Conservation (phyloP, 352 stramenopile species). For the Stephanocyclus meneghinianus region DNA sequence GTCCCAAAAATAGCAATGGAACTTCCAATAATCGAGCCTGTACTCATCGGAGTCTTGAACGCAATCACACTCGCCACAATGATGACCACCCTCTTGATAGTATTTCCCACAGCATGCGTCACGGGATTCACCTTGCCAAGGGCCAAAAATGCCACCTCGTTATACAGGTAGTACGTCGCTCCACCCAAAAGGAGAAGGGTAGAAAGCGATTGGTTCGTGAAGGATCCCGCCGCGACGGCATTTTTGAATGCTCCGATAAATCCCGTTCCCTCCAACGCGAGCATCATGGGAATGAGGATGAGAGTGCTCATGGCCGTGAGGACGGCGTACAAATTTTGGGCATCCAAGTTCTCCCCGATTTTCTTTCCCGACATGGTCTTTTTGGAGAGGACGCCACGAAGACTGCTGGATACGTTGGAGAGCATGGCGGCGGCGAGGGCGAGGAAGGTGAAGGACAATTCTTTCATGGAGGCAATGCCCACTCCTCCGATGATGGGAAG, state of each 20-base stretch:
- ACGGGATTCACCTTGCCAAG: slow-evolving; percentile 85
- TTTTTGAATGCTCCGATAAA: slow-evolving; percentile 77
- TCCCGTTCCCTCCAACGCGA: slow-evolving; percentile 83
- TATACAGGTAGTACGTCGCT: slow-evolving; percentile 86
- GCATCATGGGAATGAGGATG: slow-evolving; percentile 83
- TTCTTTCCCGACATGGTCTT: slow-evolving; percentile 87
- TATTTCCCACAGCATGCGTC: slow-evolving; percentile 88
- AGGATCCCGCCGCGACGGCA: slow-evolving; percentile 67
- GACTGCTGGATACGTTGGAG: slow-evolving; percentile 84
- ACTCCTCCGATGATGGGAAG: slow-evolving; percentile 87
- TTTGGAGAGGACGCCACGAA: slow-evolving; percentile 86
- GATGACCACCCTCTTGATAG: slow-evolving; percentile 90
- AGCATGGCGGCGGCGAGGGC: slow-evolving; percentile 85
- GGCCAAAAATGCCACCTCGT: slow-evolving; percentile 87
- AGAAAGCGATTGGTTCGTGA: slow-evolving; percentile 78
- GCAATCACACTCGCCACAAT: slow-evolving; percentile 87
- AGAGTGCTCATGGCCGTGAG: slow-evolving; percentile 85
- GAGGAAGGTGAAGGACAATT: slow-evolving; percentile 85
- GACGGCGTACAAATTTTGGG: slow-evolving; percentile 87
- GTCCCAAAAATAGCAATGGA: slow-evolving; percentile 85
- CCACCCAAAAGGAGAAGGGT: slow-evolving; percentile 71
- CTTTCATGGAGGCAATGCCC: slow-evolving; percentile 86
- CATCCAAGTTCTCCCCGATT: slow-evolving; percentile 87
- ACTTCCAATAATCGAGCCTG: slow-evolving; percentile 85
- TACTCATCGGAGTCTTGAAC: slow-evolving; percentile 87